Percentiles rank a stretch among this genome's conserved stretches.
Evolutionary conservation across 371 early-diverging fungal genomes (phyloP).

Genomic region (Rhizomucor pusillus): DNA sequence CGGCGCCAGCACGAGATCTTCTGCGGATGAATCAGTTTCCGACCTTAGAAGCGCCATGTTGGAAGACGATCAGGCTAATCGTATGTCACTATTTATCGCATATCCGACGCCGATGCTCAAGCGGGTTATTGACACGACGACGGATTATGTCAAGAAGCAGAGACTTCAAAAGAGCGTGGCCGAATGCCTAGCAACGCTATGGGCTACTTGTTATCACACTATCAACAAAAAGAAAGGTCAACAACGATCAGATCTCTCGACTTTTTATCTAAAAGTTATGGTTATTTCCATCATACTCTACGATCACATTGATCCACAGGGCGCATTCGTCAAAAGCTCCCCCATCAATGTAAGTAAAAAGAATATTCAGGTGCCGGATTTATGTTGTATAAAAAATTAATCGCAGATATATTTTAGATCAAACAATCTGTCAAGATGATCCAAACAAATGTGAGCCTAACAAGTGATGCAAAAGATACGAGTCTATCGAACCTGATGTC

Average conservation of each 20-base stretch:
- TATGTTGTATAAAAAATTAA: not conserved
- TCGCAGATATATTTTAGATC: slow-evolving; percentile 33
- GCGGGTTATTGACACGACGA: slow-evolving; percentile 74
- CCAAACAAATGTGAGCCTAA: slow-evolving; percentile 37
- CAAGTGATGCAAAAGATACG: slow-evolving; percentile 23
- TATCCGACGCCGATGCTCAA: slow-evolving; percentile 92
- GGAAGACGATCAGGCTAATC: slow-evolving; percentile 86
- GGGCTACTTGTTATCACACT: slow-evolving; percentile 67
- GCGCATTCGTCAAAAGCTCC: slow-evolving; percentile 74
- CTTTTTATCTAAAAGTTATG: slow-evolving; percentile 75
- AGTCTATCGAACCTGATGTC: slow-evolving; percentile 67
- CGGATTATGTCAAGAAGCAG: slow-evolving; percentile 51
- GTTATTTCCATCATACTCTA: slow-evolving; percentile 86
- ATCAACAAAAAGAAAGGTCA: slow-evolving; percentile 54
- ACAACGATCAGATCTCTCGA: not conserved
- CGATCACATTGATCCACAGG: slow-evolving; percentile 83
- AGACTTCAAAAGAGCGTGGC: slow-evolving; percentile 52
- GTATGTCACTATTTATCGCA: slow-evolving; percentile 93
- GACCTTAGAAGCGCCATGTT: slow-evolving; percentile 66
- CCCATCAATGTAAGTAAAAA: slow-evolving; percentile 71
- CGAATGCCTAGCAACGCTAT: slow-evolving; percentile 65
- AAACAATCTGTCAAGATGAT: slow-evolving; percentile 72
- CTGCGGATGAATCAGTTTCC: slow-evolving; percentile 19
- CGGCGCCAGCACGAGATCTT: slow-evolving; percentile 7
- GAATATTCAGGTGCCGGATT: too few relatives aligned